Conservation (phyloP, 306 rosid genomes). For the Acacia acuminata region DNA sequence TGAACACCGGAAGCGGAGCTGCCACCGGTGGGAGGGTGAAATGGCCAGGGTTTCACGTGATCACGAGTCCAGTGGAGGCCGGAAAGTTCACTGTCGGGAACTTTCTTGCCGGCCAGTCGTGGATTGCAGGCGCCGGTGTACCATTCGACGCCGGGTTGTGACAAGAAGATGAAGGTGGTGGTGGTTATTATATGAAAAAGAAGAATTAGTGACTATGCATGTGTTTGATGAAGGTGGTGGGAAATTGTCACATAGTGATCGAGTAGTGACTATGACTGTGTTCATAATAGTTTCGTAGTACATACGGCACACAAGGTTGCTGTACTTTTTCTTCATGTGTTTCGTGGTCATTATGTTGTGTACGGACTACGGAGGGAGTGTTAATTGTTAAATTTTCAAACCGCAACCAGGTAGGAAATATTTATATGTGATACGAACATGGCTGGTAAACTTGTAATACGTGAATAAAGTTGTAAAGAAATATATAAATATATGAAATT, state of each 20-base stretch:
- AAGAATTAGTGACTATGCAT: background rate
- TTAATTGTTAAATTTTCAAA: too few species aligned
- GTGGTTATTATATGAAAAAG: background rate
- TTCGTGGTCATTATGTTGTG: background rate
- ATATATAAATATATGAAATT: background rate
- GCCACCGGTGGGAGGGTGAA: constrained; percentile 59
- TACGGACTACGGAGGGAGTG: background rate
- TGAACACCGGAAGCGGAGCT: constrained; percentile 67
- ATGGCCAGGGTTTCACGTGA: constrained; percentile 68
- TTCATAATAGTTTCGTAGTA: constrained; percentile 21
- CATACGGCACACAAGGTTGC: constrained; percentile 16
- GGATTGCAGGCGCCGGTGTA: constrained; percentile 68
- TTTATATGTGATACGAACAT: background rate
- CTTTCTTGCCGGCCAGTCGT: constrained; percentile 57
- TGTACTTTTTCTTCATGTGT: constrained; percentile 1
- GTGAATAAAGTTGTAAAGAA: background rate
- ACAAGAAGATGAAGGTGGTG: background rate
- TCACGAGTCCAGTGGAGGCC: constrained; percentile 49
- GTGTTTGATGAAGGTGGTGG: background rate
- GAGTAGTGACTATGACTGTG: background rate
- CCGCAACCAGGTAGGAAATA: too few species aligned
- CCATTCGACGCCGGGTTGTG: constrained; percentile 61
- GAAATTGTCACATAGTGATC: constrained; percentile 29
- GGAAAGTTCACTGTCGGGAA: constrained; percentile 55
- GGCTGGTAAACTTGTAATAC: background rate